These are phyloP conservation scores for Monosporascus sp. DNA, from an alignment of 2,329 filamentous ascomycete genomes.

Conservation along the genomic window DNA sequence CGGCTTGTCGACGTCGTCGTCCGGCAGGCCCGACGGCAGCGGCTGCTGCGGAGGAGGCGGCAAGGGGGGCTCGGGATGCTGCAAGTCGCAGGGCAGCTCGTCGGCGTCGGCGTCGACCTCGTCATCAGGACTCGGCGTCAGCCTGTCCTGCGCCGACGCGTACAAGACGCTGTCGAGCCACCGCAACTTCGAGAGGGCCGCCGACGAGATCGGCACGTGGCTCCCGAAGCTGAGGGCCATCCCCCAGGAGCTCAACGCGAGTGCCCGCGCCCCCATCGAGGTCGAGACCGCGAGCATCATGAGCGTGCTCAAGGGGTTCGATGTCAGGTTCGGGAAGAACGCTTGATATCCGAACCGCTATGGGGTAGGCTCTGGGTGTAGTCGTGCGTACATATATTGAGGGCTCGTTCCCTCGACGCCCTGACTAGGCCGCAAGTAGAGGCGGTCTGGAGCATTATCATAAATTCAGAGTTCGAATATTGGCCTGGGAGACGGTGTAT, in stretches of 20 bases:
- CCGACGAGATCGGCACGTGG: slow-evolving; percentile 71
- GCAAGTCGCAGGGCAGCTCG: slow-evolving; percentile 42
- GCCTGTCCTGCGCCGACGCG: slow-evolving; percentile 69
- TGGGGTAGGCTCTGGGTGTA: no score
- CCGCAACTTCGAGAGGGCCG: slow-evolving; percentile 68
- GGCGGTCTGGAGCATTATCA: no score
- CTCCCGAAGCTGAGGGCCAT: slow-evolving; percentile 66
- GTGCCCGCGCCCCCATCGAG: slow-evolving; percentile 59
- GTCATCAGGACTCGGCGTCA: slow-evolving; percentile 42
- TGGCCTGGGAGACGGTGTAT: no score
- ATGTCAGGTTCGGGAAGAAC: slow-evolving; percentile 61
- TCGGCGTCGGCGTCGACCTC: slow-evolving; percentile 21
- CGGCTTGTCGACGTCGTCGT: slow-evolving; percentile 4
- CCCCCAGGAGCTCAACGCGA: slow-evolving; percentile 33
- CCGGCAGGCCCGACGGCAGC: neutral
- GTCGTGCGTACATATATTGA: no score
- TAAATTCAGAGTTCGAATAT: no score
- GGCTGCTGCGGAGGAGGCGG: slow-evolving; percentile 61
- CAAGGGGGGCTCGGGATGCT: slow-evolving; percentile 57
- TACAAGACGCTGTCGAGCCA: slow-evolving; percentile 76
- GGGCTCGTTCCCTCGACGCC: no score
- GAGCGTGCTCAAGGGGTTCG: slow-evolving; percentile 79
- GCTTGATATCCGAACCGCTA: slow-evolving; percentile 4
- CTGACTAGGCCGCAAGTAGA: no score
- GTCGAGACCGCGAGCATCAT: slow-evolving; percentile 81